These are phyloP conservation scores for Persicaria maculosa DNA, from an alignment of 148 eudicot species.

Conservation along the genomic window DNA sequence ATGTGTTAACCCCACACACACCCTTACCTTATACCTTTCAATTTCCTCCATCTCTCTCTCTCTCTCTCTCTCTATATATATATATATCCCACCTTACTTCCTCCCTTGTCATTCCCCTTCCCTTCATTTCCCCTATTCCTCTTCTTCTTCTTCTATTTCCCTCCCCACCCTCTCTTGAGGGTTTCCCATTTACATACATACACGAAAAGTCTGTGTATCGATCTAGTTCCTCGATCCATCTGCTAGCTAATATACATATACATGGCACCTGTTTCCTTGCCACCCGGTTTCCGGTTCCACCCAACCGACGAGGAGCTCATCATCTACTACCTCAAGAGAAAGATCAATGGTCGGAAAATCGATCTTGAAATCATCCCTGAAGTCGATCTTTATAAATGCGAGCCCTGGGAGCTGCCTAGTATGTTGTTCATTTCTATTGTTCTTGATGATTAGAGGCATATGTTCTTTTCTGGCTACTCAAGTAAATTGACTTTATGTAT, in stretches of 20 bases:
- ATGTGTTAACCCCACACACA: no score
- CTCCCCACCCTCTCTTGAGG: no score
- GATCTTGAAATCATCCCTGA: conserved; percentile 46
- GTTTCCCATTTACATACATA: no score
- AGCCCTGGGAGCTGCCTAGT: conserved; percentile 43
- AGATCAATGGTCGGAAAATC: conserved; percentile 38
- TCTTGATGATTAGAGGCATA: no score
- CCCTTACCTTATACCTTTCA: no score
- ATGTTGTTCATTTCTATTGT: not conserved
- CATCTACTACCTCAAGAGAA: conserved; percentile 39
- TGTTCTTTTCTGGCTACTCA: not conserved
- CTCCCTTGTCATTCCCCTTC: not conserved
- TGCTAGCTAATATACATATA: not conserved
- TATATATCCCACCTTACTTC: not conserved
- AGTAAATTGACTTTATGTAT: not conserved
- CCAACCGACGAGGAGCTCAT: conserved; percentile 44
- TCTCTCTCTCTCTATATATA: not conserved
- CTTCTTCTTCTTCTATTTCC: no score
- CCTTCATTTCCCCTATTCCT: no score
- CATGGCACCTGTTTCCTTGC: conserved; percentile 41
- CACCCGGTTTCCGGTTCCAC: conserved; percentile 43
- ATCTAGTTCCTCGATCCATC: no score
- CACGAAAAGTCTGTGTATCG: no score
- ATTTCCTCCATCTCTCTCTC: not conserved
- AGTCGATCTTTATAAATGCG: conserved; percentile 47